These are phyloP conservation scores for Myochromella boudieri DNA, from an alignment of 768 basidiomycete genomes.

Conservation along the genomic window DNA sequence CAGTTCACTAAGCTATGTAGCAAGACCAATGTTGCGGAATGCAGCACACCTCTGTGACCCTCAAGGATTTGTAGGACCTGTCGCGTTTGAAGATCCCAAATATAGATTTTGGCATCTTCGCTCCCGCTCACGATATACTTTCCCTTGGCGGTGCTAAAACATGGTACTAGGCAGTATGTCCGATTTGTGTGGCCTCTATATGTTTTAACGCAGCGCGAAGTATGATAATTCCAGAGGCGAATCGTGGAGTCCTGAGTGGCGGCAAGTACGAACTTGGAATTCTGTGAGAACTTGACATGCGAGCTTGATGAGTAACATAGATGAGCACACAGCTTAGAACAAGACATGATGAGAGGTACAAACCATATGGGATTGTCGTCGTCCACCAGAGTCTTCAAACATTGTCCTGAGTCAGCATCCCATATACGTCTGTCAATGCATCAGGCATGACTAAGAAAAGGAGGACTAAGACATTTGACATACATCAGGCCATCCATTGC, in stretches of 20 bases:
- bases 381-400: conserved; percentile 94
- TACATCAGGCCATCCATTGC: conserved; percentile 98
- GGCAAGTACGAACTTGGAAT: conserved; percentile 85
- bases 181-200: conserved; percentile 86
- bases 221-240: conserved; percentile 92
- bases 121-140: conserved; percentile 85
- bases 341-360: conserved; percentile 14
- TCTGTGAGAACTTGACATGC: conserved; percentile 89
- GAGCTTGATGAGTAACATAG: conserved; percentile 47
- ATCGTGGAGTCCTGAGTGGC: conserved; percentile 95
- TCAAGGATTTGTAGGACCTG: conserved; percentile 73
- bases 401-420: conserved; percentile 97
- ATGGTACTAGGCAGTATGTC: conserved; percentile 76
- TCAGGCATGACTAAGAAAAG: conserved; percentile 6
- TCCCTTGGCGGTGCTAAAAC: conserved; percentile 58
- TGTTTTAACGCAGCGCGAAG: conserved; percentile 89
- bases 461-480: conserved; percentile 25
- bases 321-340: conserved; percentile 9
- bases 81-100: conserved; percentile 89
- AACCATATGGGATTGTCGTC: conserved; percentile 95
- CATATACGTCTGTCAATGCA: conserved; percentile 79
- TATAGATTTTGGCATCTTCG: conserved; percentile 84
- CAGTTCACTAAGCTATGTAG: conserved; percentile 2
- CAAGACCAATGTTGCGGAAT: neutral
- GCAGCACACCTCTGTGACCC: conserved; percentile 70